Conservation (phyloP, 257 asterid genomes). For the Lithospermum erythrorhizon region DNA sequence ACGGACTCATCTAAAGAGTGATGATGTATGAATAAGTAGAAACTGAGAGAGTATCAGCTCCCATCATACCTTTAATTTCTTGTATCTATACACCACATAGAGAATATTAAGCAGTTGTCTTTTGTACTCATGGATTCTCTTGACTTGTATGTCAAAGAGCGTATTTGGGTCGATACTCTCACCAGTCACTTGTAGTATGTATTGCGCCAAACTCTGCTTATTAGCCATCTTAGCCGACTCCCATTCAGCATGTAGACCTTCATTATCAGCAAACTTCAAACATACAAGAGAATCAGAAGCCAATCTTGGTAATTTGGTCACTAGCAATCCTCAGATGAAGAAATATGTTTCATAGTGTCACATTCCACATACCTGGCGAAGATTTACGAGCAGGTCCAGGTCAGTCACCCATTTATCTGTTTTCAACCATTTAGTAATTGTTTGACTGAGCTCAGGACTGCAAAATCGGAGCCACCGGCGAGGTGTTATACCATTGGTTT, state of each 20-base stretch:
- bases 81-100: constrained; percentile 89
- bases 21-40: neutral
- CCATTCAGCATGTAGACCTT: constrained; percentile 76
- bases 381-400: constrained; percentile 69
- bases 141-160: constrained; percentile 95
- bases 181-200: constrained; percentile 66
- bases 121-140: constrained; percentile 96
- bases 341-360: constrained; percentile 8
- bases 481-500: constrained; percentile 97
- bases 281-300: constrained; percentile 6
- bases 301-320: constrained; percentile 8
- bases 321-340: constrained; percentile 4
- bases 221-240: constrained; percentile 87
- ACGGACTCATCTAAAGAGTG: neutral
- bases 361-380: constrained; percentile 59
- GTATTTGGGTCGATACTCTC: constrained; percentile 72
- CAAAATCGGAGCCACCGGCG: constrained; percentile 96
- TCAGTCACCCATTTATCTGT: constrained; percentile 91
- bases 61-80: constrained; percentile 67
- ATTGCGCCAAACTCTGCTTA: constrained; percentile 77
- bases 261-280: constrained; percentile 69
- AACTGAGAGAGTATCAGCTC: neutral
- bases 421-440: constrained; percentile 93
- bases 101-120: constrained; percentile 91
- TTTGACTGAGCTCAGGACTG: constrained; percentile 87